Evolutionary conservation across 768 basidiomycete genomes (phyloP).

Genomic region (Pulveroboletus ravenelii): DNA sequence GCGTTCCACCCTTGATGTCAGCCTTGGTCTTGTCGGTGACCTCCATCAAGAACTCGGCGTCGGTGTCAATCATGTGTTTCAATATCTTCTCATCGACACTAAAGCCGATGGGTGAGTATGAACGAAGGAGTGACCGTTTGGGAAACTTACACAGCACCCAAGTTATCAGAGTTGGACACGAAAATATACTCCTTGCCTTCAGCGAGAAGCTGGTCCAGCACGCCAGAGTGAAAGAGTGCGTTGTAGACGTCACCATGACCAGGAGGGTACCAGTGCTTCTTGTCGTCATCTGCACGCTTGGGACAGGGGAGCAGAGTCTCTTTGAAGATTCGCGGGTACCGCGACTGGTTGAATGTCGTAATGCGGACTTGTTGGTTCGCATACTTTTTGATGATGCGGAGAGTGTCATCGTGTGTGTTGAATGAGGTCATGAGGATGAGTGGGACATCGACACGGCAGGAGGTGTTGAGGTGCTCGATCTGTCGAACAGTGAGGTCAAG

Average conservation of each 20-base stretch:
- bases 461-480: constrained; percentile 66
- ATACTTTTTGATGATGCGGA: constrained; percentile 77
- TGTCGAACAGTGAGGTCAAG: constrained; percentile 60
- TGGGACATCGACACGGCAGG: constrained; percentile 61
- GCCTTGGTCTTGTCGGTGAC: constrained; percentile 83
- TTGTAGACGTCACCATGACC: constrained; percentile 77
- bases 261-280: constrained; percentile 72
- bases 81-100: constrained; percentile 67
- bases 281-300: constrained; percentile 52
- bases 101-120: constrained; percentile 1
- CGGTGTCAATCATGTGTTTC: constrained; percentile 58
- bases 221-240: constrained; percentile 63
- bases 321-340: constrained; percentile 69
- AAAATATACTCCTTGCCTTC: constrained; percentile 77
- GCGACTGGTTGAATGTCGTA: constrained; percentile 67
- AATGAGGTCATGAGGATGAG: constrained; percentile 82
- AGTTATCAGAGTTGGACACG: constrained; percentile 73
- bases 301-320: constrained; percentile 64
- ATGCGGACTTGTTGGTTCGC: constrained; percentile 74
- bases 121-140: not conserved
- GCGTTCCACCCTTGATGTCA: constrained; percentile 69
- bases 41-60: constrained; percentile 70
- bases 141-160: constrained; percentile 54
- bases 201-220: constrained; percentile 65
- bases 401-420: constrained; percentile 76